Base-by-base conservation (phyloP, 164 flowering plant species). In the Magnolia sinica region DNA sequence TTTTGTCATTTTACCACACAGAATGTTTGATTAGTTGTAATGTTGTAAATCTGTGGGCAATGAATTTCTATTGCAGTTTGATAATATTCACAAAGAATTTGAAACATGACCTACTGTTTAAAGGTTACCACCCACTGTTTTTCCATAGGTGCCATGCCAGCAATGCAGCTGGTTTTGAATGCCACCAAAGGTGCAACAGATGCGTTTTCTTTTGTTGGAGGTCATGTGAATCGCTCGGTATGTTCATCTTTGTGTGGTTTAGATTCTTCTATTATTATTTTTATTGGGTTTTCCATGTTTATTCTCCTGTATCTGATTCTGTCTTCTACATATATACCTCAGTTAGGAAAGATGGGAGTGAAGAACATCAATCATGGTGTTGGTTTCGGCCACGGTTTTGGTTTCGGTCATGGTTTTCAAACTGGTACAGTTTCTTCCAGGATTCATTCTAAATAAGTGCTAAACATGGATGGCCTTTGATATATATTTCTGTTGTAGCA, bases 331-430 rank as follows among this genome's bases (percentile, higher is more conserved):
- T n/a, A 55, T 10, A 18, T 8, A 18, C 20, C 3, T 71, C 81
- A 96, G 98, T 79, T 96, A 76, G 87, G 86, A 82, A 93, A 87
- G 82, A n/a, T 92, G 71, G 99, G 98, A 70, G 90, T 92, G 50
- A 93, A 89, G 84, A 90, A 82, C 73, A 87, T 94, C 77, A 88
- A 92, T 83, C 96, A 88, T 7, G 98, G 99, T 70, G 77, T 94
- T 79, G 98, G 98, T 59, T 93, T 97, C 79, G 96, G 98, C 74
- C 85, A 92, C 76, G 99, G 98, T 73, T 13, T 55, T 55, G 10
- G 9, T 8, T 81, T 94, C 84, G 97, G 99, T 69, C 97, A 91
- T 88, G 98, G 97, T 66, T 89, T 96, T 87, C 98, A 98, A 85
- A 85, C 87, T 78, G 98, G 99, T 96, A 90, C 73, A 93, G 75